Evolutionary conservation across 192 early-diverging fungal species (phyloP), one percentile per base, ranked within the genome.

Genomic region (Coemansia sp.): DNA sequence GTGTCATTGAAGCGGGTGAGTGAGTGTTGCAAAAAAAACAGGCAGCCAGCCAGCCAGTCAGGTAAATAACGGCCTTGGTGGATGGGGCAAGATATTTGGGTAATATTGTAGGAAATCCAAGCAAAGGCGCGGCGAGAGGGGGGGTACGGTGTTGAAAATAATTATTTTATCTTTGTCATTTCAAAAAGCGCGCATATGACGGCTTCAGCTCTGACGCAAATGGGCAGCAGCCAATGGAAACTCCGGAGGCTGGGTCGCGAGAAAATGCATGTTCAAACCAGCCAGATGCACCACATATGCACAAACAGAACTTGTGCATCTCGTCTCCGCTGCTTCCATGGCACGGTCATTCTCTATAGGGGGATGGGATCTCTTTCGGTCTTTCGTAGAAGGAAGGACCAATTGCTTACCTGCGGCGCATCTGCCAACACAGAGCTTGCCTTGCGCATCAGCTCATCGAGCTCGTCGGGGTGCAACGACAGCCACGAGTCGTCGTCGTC

Each of bases 401-500:
- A 4, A 25, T 16, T 50, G 25, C 69, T 72, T 73, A 76, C 79
- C 74, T 73, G 78, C 57, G 74, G 20, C 22, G 51, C 41, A 7
- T 81, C 79, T 10, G 56, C 62, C 59, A 83, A 63, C 42, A 77
- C 63, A 32, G 75, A 64, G 41, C 74, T 75, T 43, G 80, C 75
- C 63, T 74, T 77, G 68, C 69, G 68, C 80, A 83, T 83, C 65
- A 74, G 48, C 13, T 65, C 65, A 42, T 83, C 80, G 20, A 83
- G 72, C 48, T 77, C 71, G 51, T 74, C 71, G 2, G 75, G 68
- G 50, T 71, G 54, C 42, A 83, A 66, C 42, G 69, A 66, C 22
- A 83, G 71, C 80, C 80, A 83, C 39, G 80, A 83, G 45, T 83
- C 80, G 40, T 83, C 80, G 2, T 83, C 80, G 40, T 83, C 80